Evolutionary conservation across 495 filamentous ascomycete species (phyloP).

Genomic region (Cercophora sp.): DNA sequence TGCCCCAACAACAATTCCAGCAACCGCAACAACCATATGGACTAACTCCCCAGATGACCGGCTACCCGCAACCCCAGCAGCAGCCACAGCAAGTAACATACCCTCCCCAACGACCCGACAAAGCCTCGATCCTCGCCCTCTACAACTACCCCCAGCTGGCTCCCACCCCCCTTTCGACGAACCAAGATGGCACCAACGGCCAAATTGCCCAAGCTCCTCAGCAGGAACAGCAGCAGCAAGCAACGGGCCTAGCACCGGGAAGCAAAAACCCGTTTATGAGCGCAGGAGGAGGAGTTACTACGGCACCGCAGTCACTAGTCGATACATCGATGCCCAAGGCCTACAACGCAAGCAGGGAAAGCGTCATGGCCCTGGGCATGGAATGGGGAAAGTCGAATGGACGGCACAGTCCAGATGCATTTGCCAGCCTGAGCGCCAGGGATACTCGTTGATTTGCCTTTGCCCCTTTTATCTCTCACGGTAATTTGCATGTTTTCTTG

Average conservation of each 20-base stretch:
- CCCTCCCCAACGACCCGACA: slow-evolving; percentile 54
- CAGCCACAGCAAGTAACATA: slow-evolving; percentile 32
- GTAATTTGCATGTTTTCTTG: background rate
- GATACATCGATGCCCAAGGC: slow-evolving; percentile 21
- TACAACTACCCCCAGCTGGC: slow-evolving; percentile 78
- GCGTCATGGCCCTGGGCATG: slow-evolving; percentile 70
- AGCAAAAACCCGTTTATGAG: slow-evolving; percentile 49
- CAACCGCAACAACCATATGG: slow-evolving; percentile 21
- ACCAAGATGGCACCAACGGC: slow-evolving; percentile 10
- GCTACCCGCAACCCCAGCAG: slow-evolving; percentile 19
- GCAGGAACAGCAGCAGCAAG: slow-evolving; percentile 16
- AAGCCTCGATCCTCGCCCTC: slow-evolving; percentile 80
- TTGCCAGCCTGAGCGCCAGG: slow-evolving; percentile 82
- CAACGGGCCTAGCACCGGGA: slow-evolving; percentile 24
- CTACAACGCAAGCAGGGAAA: slow-evolving; percentile 80
- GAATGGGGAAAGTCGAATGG: slow-evolving; percentile 69
- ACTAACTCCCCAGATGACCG: slow-evolving; percentile 17
- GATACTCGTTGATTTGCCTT: slow-evolving; percentile 21
- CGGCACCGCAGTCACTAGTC: slow-evolving; percentile 15
- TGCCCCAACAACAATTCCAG: slow-evolving; percentile 31
- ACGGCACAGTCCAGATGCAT: slow-evolving; percentile 92
- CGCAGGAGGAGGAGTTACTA: slow-evolving; percentile 11
- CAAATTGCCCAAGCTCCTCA: slow-evolving; percentile 18
- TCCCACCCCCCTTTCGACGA: slow-evolving; percentile 29
- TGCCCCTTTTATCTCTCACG: background rate